These are phyloP conservation scores for Calonectria leucothoes DNA, from an alignment of 2,329 filamentous ascomycete species.

Conservation along the genomic window DNA sequence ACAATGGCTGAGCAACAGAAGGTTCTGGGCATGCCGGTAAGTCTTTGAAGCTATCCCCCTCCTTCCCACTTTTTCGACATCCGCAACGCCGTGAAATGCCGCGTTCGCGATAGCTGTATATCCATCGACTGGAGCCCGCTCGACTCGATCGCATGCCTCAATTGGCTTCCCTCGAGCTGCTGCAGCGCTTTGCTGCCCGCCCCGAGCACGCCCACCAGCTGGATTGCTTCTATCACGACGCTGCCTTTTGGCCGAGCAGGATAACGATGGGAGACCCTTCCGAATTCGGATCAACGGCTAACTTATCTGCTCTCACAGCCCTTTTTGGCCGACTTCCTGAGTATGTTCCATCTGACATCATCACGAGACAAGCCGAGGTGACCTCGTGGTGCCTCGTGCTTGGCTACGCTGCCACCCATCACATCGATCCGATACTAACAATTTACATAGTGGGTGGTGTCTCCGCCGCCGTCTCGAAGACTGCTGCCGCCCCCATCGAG, in stretches of 20 bases:
- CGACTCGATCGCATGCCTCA: constrained; percentile 22
- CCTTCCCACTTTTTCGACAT: neutral
- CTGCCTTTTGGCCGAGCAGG: constrained; percentile 11
- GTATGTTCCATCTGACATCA: constrained; percentile 70
- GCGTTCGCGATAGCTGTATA: constrained; percentile 39
- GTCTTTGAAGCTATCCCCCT: constrained; percentile 43
- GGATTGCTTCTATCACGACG: constrained; percentile 14
- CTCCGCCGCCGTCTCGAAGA: constrained; percentile 99
- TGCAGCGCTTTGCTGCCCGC: neutral
- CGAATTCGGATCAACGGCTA: constrained; percentile 29
- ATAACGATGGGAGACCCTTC: neutral
- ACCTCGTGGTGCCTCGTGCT: constrained; percentile 18
- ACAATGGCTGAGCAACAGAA: constrained; percentile 68
- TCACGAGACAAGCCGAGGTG: constrained; percentile 18
- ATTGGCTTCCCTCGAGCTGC: constrained; percentile 24
- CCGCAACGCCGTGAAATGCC: constrained; percentile 42
- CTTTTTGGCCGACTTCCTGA: constrained; percentile 98
- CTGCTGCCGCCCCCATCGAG: constrained; percentile 99
- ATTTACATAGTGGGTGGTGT: constrained; percentile 91
- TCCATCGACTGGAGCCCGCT: constrained; percentile 14
- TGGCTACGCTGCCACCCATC: constrained; percentile 24
- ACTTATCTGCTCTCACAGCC: constrained; percentile 64
- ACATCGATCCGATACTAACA: constrained; percentile 32
- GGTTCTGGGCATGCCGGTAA: constrained; percentile 77
- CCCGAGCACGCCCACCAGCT: neutral